Evolutionary conservation across 2,329 filamentous ascomycete genomes (phyloP).

Genomic region (Colletotrichum ledebouriae): DNA sequence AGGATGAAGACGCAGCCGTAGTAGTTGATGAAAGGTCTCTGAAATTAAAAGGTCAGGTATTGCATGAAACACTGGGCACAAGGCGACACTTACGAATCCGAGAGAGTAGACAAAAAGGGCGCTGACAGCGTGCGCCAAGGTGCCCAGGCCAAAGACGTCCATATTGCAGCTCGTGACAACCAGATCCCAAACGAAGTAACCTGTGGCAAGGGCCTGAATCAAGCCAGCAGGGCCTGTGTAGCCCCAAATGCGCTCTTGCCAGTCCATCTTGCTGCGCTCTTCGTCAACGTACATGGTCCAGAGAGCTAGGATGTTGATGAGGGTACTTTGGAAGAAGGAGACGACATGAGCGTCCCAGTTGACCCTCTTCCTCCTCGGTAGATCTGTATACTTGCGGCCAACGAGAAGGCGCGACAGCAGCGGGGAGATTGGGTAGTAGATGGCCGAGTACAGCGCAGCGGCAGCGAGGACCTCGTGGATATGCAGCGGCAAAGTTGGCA

Average conservation of each 20-base stretch:
- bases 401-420: conserved; percentile 72
- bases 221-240: conserved; percentile 80
- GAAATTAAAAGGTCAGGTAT: conserved; percentile 36
- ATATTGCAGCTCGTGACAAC: conserved; percentile 76
- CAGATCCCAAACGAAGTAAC: conserved; percentile 90
- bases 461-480: conserved; percentile 81
- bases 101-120: conserved; percentile 81
- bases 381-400: conserved; percentile 74
- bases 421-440: conserved; percentile 77
- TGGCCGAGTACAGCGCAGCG: conserved; percentile 76
- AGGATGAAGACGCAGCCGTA: conserved; percentile 86
- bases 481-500: conserved; percentile 80
- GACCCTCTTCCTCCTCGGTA: conserved; percentile 71
- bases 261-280: conserved; percentile 75
- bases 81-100: conserved; percentile 76
- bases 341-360: conserved; percentile 92
- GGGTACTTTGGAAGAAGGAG: conserved; percentile 80
- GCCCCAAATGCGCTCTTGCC: conserved; percentile 79
- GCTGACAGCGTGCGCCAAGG: conserved; percentile 81
- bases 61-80: conserved; percentile 33
- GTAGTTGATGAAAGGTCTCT: conserved; percentile 89
- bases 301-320: conserved; percentile 80
- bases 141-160: conserved; percentile 80
- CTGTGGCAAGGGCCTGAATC: conserved; percentile 81
- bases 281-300: conserved; percentile 79